phyloP scores from a whole-genome alignment of 2,329 filamentous ascomycete species.

The Helminthosporium solani region DNA sequence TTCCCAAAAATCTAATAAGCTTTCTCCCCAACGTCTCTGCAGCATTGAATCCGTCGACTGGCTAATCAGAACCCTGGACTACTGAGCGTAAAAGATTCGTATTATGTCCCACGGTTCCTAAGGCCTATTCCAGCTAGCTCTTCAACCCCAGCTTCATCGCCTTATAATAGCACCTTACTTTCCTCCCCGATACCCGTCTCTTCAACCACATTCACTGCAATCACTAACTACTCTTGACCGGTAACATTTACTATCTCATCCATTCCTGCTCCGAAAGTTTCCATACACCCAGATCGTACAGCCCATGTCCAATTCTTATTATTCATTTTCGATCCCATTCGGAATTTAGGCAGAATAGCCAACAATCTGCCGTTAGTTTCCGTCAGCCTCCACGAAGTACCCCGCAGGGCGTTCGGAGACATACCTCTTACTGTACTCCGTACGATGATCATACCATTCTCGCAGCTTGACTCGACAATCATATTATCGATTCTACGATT shows the following conservation, averaged over 20 bases:
- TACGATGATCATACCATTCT: neutral
- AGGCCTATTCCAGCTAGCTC: too few species aligned
- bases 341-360: constrained; percentile 6
- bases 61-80: too few species aligned
- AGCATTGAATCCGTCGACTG: too few species aligned
- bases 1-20: too few species aligned
- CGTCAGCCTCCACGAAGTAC: neutral
- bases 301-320: neutral
- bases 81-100: too few species aligned
- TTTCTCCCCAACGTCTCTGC: too few species aligned
- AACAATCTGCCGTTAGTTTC: constrained; percentile 4
- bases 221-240: too few species aligned
- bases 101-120: too few species aligned
- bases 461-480: neutral
- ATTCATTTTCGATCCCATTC: neutral
- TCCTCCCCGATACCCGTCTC: neutral
- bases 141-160: too few species aligned
- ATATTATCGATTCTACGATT: neutral
- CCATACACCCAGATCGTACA: neutral
- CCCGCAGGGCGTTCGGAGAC: constrained; percentile 1
- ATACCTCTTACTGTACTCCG: neutral
- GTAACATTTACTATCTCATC: too few species aligned
- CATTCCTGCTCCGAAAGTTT: too few species aligned
- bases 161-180: neutral
- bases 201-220: neutral